Evolutionary conservation across 805 yeast genomes (phyloP).

Genomic region (Cyberlindnera euphorbiae): DNA sequence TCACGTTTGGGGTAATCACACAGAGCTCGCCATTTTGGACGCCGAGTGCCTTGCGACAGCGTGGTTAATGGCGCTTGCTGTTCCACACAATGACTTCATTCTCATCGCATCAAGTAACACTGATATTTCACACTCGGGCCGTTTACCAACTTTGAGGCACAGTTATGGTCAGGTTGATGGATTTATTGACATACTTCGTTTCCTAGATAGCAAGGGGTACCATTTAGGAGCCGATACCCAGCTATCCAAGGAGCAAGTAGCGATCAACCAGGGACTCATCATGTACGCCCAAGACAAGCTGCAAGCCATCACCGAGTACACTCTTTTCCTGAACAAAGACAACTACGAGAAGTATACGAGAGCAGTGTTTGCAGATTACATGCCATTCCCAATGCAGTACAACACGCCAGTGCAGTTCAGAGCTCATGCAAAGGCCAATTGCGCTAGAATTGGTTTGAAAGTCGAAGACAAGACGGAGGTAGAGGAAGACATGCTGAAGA

Average conservation of each 20-base stretch:
- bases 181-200: slow-evolving; percentile 34
- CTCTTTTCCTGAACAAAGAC: slow-evolving; percentile 46
- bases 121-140: slow-evolving; percentile 43
- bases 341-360: slow-evolving; percentile 62
- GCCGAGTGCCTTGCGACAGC: slow-evolving; percentile 47
- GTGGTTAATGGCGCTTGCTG: slow-evolving; percentile 35
- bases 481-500: slow-evolving; percentile 27
- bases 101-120: slow-evolving; percentile 57
- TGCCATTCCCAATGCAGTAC: slow-evolving; percentile 75
- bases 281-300: slow-evolving; percentile 39
- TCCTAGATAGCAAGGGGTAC: slow-evolving; percentile 19
- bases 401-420: slow-evolving; percentile 52
- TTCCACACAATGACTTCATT: slow-evolving; percentile 20
- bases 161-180: slow-evolving; percentile 33
- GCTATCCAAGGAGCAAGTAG: slow-evolving; percentile 24
- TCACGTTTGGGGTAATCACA: slow-evolving; percentile 50
- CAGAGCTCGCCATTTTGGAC: slow-evolving; percentile 39
- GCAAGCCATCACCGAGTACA: slow-evolving; percentile 48
- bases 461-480: slow-evolving; percentile 27
- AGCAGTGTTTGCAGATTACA: slow-evolving; percentile 42
- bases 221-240: slow-evolving; percentile 8
- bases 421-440: slow-evolving; percentile 27
- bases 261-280: slow-evolving; percentile 42
- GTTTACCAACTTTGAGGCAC: slow-evolving; percentile 42
- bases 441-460: slow-evolving; percentile 30